These are phyloP conservation scores for Periconia digitata DNA, from an alignment of 2,329 filamentous ascomycete species.

Conservation along the genomic window DNA sequence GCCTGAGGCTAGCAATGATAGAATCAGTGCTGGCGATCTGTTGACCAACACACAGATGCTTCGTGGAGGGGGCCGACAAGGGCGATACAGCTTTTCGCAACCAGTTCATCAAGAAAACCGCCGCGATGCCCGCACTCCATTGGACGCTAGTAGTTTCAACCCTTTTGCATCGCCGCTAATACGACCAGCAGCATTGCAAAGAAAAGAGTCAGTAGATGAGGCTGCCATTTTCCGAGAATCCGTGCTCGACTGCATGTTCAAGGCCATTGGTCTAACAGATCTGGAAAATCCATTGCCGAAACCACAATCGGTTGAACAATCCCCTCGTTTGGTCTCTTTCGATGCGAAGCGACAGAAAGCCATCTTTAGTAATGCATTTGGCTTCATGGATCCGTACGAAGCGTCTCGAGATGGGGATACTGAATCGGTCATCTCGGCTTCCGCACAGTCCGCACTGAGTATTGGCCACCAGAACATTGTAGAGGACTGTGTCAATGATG, in stretches of 20 bases:
- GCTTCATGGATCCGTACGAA: constrained; percentile 84
- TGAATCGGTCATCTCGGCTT: constrained; percentile 71
- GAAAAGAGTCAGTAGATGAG: constrained; percentile 82
- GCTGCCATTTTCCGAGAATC: constrained; percentile 86
- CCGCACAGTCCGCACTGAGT: constrained; percentile 49
- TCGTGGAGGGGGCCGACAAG: constrained; percentile 58
- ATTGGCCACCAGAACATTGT: constrained; percentile 66
- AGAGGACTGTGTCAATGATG: constrained; percentile 83
- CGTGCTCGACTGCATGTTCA: constrained; percentile 93
- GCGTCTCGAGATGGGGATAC: constrained; percentile 77
- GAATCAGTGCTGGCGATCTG: constrained; percentile 65
- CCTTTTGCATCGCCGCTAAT: constrained; percentile 39
- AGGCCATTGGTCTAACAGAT: constrained; percentile 80
- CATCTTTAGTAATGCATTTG: constrained; percentile 84
- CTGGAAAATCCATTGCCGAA: constrained; percentile 66
- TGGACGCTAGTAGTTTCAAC: constrained; percentile 48
- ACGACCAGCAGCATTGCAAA: constrained; percentile 55
- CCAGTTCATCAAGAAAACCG: constrained; percentile 48
- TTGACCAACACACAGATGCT: constrained; percentile 75
- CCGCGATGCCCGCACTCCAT: constrained; percentile 47
- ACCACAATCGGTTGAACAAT: constrained; percentile 75
- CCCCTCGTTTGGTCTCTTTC: constrained; percentile 79
- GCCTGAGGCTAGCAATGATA: constrained; percentile 28
- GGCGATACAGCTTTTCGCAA: constrained; percentile 51
- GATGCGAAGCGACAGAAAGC: constrained; percentile 81